A percentile compares a stretch with the other conserved stretches of the same genome.
Evolutionary conservation across 2,329 filamentous ascomycete genomes (phyloP).

Genomic region (Cucurbitaria berberidis): DNA sequence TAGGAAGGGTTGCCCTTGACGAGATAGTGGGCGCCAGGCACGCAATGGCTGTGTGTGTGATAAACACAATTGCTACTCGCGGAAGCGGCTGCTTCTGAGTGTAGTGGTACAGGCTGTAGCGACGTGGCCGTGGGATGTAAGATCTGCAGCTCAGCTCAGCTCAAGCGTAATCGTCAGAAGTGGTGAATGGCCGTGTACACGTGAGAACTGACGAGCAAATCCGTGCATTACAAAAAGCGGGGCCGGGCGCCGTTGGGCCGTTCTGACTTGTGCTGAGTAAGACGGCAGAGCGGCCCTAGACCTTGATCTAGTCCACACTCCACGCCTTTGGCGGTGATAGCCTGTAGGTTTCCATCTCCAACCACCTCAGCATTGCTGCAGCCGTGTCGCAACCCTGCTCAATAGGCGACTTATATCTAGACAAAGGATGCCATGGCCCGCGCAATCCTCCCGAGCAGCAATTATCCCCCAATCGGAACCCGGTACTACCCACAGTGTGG

Average conservation of each 20-base stretch:
- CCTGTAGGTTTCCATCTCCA: conserved; percentile 15
- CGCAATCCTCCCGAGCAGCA: conserved; percentile 11
- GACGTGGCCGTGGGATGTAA: conserved; percentile 6
- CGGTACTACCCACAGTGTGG: conserved; percentile 10
- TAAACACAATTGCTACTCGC: neutral
- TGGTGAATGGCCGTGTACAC: conserved; percentile 8
- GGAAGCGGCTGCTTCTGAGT: neutral
- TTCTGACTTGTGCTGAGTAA: conserved; percentile 25
- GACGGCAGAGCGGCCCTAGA: conserved; percentile 10
- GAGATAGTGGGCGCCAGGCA: neutral
- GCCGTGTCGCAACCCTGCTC: conserved; percentile 20
- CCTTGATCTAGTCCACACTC: conserved; percentile 10
- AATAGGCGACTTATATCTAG: conserved; percentile 14
- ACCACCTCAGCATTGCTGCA: conserved; percentile 24
- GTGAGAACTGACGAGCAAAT: conserved; percentile 12
- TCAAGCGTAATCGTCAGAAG: neutral
- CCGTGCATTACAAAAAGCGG: conserved; percentile 8
- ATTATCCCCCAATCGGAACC: conserved; percentile 31
- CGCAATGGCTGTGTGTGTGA: conserved; percentile 1
- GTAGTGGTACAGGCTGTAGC: conserved; percentile 10
- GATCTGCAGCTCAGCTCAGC: neutral
- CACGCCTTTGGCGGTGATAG: conserved; percentile 19
- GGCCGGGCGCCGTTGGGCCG: conserved; percentile 9
- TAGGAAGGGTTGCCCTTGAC: conserved; percentile 7
- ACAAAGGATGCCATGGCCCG: conserved; percentile 10